These are phyloP conservation scores for Fennellomyces sp. DNA, from an alignment of 371 early-diverging fungal genomes.

Conservation along the genomic window DNA sequence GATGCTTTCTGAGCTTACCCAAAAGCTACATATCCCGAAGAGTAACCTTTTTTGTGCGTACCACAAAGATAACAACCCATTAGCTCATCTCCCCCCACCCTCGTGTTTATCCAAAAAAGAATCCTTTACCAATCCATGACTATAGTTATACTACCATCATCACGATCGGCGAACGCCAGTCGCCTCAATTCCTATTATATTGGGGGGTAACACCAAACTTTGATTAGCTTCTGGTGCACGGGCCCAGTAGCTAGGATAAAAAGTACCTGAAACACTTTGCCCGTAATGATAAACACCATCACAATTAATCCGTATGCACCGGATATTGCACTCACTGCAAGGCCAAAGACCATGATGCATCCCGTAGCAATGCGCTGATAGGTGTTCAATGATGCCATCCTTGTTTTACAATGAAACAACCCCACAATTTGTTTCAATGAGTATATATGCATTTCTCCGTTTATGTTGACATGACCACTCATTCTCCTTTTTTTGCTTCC, in stretches of 20 bases:
- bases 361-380: background rate
- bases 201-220: background rate
- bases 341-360: background rate
- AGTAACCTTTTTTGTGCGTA: background rate
- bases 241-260: background rate
- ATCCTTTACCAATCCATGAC: background rate
- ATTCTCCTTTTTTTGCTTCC: too few relatives aligned
- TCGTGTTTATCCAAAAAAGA: background rate
- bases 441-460: too few relatives aligned
- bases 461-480: too few relatives aligned
- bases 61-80: background rate
- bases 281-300: constrained; percentile 13
- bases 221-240: background rate
- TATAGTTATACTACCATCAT: background rate
- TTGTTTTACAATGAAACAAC: too few relatives aligned
- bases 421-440: too few relatives aligned
- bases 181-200: constrained; percentile 1
- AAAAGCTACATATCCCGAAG: background rate
- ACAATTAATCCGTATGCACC: background rate
- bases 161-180: background rate
- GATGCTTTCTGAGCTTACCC: background rate
- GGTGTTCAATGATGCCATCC: background rate
- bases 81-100: background rate
- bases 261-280: constrained; percentile 28
- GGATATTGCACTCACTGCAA: background rate